These are phyloP conservation scores for Tilletia caries DNA, from an alignment of 1,284 basidiomycete species.

Conservation along the genomic window DNA sequence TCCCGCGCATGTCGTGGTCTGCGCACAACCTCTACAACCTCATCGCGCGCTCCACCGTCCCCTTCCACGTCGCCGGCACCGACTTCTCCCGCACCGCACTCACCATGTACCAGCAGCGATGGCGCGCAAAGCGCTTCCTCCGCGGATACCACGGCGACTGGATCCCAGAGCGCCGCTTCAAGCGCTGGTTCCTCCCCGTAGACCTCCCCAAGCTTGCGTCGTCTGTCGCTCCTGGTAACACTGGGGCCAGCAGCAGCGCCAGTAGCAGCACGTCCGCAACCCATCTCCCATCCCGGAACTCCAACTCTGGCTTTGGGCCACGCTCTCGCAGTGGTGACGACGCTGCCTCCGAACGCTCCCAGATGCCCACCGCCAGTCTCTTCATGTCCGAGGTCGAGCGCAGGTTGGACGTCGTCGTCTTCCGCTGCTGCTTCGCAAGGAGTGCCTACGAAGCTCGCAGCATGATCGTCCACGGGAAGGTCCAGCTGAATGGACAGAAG, in stretches of 20 bases:
- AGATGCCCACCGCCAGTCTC: conserved; percentile 41
- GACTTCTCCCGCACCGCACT: conserved; percentile 64
- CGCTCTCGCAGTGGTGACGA: not conserved
- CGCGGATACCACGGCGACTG: conserved; percentile 95
- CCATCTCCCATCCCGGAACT: conserved; percentile 19
- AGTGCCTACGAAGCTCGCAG: conserved; percentile 85
- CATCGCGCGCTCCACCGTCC: conserved; percentile 56
- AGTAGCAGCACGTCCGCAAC: conserved; percentile 54
- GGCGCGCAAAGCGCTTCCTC: conserved; percentile 81
- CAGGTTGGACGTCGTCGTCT: conserved; percentile 84
- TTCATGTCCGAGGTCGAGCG: conserved; percentile 68
- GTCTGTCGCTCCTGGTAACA: not conserved
- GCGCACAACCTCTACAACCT: conserved; percentile 75
- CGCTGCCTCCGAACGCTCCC: not conserved
- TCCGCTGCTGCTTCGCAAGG: conserved; percentile 83
- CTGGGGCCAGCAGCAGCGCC: not conserved
- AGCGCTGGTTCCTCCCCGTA: conserved; percentile 87
- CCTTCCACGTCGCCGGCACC: conserved; percentile 55
- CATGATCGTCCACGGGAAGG: conserved; percentile 80
- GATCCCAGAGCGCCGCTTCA: conserved; percentile 88
- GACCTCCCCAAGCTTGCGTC: conserved; percentile 72
- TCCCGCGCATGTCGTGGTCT: conserved; percentile 62
- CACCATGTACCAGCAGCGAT: conserved; percentile 87
- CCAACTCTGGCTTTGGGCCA: not conserved
- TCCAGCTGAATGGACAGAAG: conserved; percentile 82